Percentiles rank a stretch among this genome's conserved stretches.
phyloP scores from a whole-genome alignment of 2,329 filamentous ascomycete genomes.

The Biscogniauxia marginata region DNA sequence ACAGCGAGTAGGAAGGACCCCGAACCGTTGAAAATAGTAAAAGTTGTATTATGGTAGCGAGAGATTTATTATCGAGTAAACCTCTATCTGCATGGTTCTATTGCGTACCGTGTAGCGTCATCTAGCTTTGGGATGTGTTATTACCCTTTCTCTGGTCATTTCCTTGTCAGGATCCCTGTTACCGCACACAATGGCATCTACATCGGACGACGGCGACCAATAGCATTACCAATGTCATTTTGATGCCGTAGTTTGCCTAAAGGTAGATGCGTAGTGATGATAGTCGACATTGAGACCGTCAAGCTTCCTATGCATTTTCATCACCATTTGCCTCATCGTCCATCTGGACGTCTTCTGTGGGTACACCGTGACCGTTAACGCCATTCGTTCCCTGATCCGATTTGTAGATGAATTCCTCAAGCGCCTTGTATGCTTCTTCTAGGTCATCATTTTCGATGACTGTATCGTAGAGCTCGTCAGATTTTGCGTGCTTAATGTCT shows the following conservation, averaged over 20 bases:
- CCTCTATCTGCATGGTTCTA: neutral
- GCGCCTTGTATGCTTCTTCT: slow-evolving; percentile 46
- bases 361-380: slow-evolving; percentile 14
- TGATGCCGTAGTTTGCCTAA: neutral
- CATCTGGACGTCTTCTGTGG: slow-evolving; percentile 17
- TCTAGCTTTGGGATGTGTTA: neutral
- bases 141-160: neutral
- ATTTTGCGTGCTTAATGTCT: slow-evolving; percentile 44
- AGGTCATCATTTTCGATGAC: slow-evolving; percentile 51
- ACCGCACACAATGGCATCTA: neutral
- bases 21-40: no score
- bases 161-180: neutral
- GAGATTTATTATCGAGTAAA: neutral
- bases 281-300: neutral
- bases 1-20: neutral
- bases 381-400: slow-evolving; percentile 16
- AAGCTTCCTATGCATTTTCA: slow-evolving; percentile 8
- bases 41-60: neutral
- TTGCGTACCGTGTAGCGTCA: neutral
- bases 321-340: slow-evolving; percentile 17
- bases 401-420: slow-evolving; percentile 50
- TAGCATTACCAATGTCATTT: neutral
- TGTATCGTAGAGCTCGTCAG: slow-evolving; percentile 49
- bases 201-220: neutral
- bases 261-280: neutral